Evolutionary conservation across 306 rosid species (phyloP).

Genomic region (Elaeagnus macrophylla): DNA sequence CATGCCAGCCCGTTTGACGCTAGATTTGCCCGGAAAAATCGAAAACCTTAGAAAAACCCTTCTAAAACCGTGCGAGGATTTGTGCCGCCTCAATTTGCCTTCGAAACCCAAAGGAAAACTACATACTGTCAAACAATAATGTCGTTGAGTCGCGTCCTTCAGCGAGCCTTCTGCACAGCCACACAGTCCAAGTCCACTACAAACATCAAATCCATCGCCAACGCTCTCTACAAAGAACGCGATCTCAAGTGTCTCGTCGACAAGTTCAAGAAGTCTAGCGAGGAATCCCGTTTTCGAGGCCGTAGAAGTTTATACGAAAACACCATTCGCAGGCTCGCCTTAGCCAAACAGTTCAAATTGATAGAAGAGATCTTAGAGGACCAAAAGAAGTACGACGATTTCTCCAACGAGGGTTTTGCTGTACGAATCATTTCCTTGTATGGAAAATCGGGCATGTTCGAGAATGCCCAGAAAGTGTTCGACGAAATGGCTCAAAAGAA

Average conservation of each 20-base stretch:
- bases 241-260: conserved; percentile 42
- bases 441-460: conserved; percentile 45
- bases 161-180: conserved; percentile 36
- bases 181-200: conserved; percentile 16
- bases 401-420: conserved; percentile 54
- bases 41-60: no score
- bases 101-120: neutral
- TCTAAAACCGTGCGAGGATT: no score
- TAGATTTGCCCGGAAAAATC: no score
- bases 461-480: conserved; percentile 49
- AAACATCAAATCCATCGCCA: conserved; percentile 28
- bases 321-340: conserved; percentile 61
- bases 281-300: conserved; percentile 45
- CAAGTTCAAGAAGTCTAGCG: conserved; percentile 68
- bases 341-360: conserved; percentile 48
- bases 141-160: conserved; percentile 47
- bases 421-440: conserved; percentile 38
- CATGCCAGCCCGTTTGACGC: no score
- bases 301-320: conserved; percentile 39
- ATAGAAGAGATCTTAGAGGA: conserved; percentile 59
- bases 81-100: no score
- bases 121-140: neutral
- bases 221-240: conserved; percentile 40
- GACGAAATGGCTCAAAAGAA: conserved; percentile 62
- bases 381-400: conserved; percentile 45